These are phyloP conservation scores for Fusarium pseudoanthophilum DNA, from an alignment of 2,329 filamentous ascomycete species.

Conservation along the genomic window DNA sequence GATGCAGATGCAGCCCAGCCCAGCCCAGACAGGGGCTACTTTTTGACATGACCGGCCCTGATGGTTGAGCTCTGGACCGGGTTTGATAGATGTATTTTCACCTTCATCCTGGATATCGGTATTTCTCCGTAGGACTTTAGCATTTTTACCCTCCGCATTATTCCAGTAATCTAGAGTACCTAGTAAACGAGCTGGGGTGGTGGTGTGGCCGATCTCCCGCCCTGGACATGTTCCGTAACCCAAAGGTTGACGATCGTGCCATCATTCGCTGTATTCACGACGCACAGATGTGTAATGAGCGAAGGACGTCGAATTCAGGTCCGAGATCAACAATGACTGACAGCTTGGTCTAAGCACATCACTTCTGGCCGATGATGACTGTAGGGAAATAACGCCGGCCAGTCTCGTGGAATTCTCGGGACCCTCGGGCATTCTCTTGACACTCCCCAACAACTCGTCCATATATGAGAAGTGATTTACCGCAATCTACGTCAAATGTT, in stretches of 20 bases:
- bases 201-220: conserved; percentile 35
- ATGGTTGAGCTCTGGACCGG: conserved; percentile 31
- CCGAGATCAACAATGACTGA: not conserved
- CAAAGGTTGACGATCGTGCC: not conserved
- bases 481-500: not conserved
- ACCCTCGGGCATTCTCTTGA: conserved; percentile 7
- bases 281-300: not conserved
- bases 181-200: not conserved
- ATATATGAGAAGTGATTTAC: conserved; percentile 8
- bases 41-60: conserved; percentile 30
- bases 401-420: not conserved
- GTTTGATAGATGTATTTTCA: conserved; percentile 14
- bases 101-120: not conserved
- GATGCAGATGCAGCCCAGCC: conserved; percentile 1
- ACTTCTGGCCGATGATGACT: not conserved
- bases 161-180: conserved; percentile 2
- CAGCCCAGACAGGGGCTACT: conserved; percentile 15
- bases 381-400: not conserved
- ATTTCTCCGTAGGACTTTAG: not conserved
- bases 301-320: not conserved
- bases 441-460: not conserved
- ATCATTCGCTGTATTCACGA: not conserved
- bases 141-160: conserved; percentile 2
- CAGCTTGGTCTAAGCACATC: not conserved
- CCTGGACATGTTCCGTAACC: not conserved